Base-by-base conservation (phyloP, 805 yeast species). In the Candida patagonica region DNA sequence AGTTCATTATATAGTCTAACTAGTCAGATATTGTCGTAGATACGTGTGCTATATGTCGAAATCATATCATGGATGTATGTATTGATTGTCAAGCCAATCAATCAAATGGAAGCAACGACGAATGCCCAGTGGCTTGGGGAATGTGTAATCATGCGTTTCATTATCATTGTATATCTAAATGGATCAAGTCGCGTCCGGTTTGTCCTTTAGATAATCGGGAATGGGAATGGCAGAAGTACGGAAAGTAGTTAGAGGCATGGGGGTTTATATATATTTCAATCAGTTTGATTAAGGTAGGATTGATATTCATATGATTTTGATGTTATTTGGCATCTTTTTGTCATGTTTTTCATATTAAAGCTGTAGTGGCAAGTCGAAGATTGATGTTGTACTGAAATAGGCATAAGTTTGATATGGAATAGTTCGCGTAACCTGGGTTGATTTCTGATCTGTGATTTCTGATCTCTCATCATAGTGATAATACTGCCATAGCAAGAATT, bases 131-230 rank as follows among this genome's bases (percentile, higher is more conserved):
- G 7, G 97, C 96, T 3, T 87, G 96, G 88, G 99, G 98, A 35
- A 73, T 75, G 34, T 92, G 99, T 65, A 88, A 86, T 53, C 99
- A 92, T 59, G 95, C 96, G n/a, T 92, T 92, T 73, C 99, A 92
- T 59, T 69, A 87, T 63, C 99, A 92, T 65, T 92, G 99, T 63
- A 92, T 92, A 50, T 77, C 86, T 37, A 76, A 95, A 52, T 92
- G 98, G 98, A 74, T 89, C 50, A 81, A 81, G 61, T 84, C 95
- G 12, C 79, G 98, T 65, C 85, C 88, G 46, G 95, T 87, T 17
- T 92, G 99, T 70, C 99, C 99, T 1, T 70, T 92, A 58, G 97
- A 89, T 65, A 88, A 83, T 62, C 78, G 83, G 53, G 94, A 84
- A 41, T 89, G 98, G 97, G 72, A 69, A 42, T 67, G 67, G 47